phyloP scores from a whole-genome alignment of 2,329 filamentous ascomycete species.

The Beauveria pseudobassiana region DNA sequence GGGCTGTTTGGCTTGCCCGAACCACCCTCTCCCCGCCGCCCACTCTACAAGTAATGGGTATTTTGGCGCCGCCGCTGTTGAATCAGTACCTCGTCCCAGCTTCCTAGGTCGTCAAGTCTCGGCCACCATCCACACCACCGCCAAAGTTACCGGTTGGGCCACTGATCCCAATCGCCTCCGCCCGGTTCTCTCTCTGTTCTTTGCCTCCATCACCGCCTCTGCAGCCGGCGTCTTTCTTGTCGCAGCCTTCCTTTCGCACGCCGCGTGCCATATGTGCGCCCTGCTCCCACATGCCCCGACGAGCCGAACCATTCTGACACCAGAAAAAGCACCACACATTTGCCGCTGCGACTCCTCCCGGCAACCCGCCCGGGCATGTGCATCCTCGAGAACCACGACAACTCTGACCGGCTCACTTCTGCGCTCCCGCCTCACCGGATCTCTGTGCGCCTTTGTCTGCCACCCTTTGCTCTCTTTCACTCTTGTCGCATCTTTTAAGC shows the following conservation, averaged over 20 bases:
- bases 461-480: neutral
- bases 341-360: neutral
- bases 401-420: conserved; percentile 4
- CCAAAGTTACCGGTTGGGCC: neutral
- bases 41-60: neutral
- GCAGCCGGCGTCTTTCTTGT: neutral
- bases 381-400: conserved; percentile 3
- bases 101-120: conserved; percentile 9
- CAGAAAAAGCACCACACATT: neutral
- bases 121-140: conserved; percentile 6
- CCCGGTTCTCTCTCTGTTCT: neutral
- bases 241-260: neutral
- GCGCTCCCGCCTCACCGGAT: neutral
- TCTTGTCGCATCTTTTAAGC: neutral
- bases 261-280: neutral
- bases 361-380: neutral
- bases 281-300: neutral
- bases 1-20: neutral
- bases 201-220: conserved; percentile 7
- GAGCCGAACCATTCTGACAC: conserved; percentile 1
- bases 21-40: neutral
- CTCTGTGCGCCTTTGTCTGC: neutral
- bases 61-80: neutral
- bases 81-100: conserved; percentile 2
- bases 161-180: neutral